Conservation (phyloP, 805 yeast species). For the Suhomyces sp. region DNA sequence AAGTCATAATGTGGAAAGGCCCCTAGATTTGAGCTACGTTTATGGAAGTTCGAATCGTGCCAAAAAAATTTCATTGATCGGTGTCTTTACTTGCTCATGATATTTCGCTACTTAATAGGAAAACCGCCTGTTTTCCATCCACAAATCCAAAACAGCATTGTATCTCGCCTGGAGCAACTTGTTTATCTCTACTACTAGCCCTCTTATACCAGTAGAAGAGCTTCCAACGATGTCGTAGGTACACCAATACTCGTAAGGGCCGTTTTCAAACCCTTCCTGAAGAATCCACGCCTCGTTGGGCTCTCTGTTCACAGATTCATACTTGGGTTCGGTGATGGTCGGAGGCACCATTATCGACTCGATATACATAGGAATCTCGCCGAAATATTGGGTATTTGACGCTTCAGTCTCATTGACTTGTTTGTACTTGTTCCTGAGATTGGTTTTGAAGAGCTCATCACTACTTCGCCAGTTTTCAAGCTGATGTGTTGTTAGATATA, state of each 20-base stretch:
- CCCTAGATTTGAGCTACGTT: neutral
- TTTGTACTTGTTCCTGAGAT: slow-evolving; percentile 15
- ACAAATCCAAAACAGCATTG: slow-evolving; percentile 21
- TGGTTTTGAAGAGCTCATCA: slow-evolving; percentile 12
- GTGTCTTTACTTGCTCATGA: neutral
- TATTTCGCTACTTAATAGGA: neutral
- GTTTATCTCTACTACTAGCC: slow-evolving; percentile 17
- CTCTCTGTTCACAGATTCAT: slow-evolving; percentile 18
- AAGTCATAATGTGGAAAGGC: too few species aligned
- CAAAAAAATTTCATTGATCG: too few species aligned
- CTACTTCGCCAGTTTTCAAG: slow-evolving; percentile 27
- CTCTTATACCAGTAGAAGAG: slow-evolving; percentile 16
- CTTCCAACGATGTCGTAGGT: slow-evolving; percentile 31
- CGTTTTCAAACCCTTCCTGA: slow-evolving; percentile 13
- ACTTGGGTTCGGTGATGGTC: slow-evolving; percentile 13
- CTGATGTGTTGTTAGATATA: slow-evolving; percentile 35
- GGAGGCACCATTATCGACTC: slow-evolving; percentile 26
- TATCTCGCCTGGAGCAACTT: slow-evolving; percentile 11
- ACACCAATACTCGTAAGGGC: slow-evolving; percentile 30
- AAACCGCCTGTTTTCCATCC: slow-evolving; percentile 15
- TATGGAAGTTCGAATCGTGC: neutral
- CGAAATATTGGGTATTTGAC: neutral
- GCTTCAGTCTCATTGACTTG: neutral
- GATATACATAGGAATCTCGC: slow-evolving; percentile 17
- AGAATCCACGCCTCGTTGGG: slow-evolving; percentile 27